A percentile compares a stretch with the other conserved stretches of the same genome.
phyloP scores from a whole-genome alignment of 2,329 filamentous ascomycete genomes.

The Fusarium acutatum region DNA sequence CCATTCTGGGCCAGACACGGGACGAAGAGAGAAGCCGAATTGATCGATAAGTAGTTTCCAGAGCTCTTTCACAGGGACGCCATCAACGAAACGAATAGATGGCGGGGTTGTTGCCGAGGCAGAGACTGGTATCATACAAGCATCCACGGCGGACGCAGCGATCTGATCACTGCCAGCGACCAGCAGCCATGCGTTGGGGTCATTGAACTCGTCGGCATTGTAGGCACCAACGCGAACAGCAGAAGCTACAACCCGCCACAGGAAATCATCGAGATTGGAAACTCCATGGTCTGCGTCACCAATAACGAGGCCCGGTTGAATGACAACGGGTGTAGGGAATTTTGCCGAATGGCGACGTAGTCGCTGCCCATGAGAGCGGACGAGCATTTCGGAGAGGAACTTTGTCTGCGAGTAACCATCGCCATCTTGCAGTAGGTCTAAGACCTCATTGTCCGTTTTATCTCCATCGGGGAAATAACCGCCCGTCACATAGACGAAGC shows the following conservation, averaged over 20 bases:
- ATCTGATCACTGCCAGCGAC: not conserved
- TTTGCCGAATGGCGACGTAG: not conserved
- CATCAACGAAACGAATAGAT: not conserved
- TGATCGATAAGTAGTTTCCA: not conserved
- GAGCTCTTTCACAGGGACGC: not conserved
- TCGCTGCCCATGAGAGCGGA: slow-evolving; percentile 7
- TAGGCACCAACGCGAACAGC: not conserved
- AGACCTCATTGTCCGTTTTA: not conserved
- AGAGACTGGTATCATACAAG: not conserved
- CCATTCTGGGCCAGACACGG: not conserved
- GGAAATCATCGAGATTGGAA: not conserved
- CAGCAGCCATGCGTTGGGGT: not conserved
- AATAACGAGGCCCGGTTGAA: not conserved
- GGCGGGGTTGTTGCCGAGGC: not conserved
- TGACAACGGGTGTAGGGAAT: not conserved
- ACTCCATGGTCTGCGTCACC: not conserved
- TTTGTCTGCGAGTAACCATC: slow-evolving; percentile 23
- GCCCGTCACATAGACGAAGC: not conserved
- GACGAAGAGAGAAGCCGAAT: not conserved
- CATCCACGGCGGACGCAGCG: not conserved
- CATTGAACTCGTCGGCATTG: not conserved
- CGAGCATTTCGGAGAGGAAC: slow-evolving; percentile 12
- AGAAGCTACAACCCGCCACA: not conserved
- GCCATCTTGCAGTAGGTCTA: not conserved
- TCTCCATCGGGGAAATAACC: not conserved